Conservation (phyloP, 1,284 basidiomycete genomes). For the Cystobasidium slooffiae region DNA sequence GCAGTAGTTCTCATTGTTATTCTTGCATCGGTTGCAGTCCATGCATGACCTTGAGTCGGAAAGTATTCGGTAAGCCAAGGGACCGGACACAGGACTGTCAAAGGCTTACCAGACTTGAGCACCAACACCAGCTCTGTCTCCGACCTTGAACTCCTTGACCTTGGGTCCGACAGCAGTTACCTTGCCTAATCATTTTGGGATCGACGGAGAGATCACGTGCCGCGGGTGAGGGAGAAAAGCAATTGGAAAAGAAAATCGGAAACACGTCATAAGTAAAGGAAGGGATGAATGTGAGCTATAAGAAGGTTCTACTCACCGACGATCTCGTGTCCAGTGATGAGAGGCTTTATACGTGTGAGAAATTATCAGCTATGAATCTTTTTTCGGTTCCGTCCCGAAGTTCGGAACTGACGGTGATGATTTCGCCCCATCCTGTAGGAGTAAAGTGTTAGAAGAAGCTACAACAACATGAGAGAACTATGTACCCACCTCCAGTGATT, state of each 20-base stretch:
- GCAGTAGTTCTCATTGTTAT: slow-evolving; percentile 65
- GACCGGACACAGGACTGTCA: neutral
- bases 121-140: slow-evolving; percentile 61
- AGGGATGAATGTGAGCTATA: neutral
- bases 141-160: slow-evolving; percentile 59
- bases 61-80: neutral
- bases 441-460: neutral
- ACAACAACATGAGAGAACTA: neutral
- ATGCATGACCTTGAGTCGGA: slow-evolving; percentile 56
- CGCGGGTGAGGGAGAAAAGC: slow-evolving; percentile 2
- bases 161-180: slow-evolving; percentile 60
- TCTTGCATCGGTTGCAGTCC: slow-evolving; percentile 48
- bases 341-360: neutral
- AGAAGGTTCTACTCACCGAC: slow-evolving; percentile 1
- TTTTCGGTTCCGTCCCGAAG: neutral
- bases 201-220: slow-evolving; percentile 23
- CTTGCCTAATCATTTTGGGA: slow-evolving; percentile 41
- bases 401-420: slow-evolving; percentile 30
- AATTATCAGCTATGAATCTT: neutral
- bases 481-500: slow-evolving; percentile 35
- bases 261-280: slow-evolving; percentile 7
- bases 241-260: neutral
- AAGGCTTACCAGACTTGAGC: slow-evolving; percentile 56
- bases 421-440: slow-evolving; percentile 42
- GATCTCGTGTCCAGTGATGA: slow-evolving; percentile 41